Evolutionary conservation across 2,329 filamentous ascomycete species (phyloP).

Genomic region (Fusarium multiceps): DNA sequence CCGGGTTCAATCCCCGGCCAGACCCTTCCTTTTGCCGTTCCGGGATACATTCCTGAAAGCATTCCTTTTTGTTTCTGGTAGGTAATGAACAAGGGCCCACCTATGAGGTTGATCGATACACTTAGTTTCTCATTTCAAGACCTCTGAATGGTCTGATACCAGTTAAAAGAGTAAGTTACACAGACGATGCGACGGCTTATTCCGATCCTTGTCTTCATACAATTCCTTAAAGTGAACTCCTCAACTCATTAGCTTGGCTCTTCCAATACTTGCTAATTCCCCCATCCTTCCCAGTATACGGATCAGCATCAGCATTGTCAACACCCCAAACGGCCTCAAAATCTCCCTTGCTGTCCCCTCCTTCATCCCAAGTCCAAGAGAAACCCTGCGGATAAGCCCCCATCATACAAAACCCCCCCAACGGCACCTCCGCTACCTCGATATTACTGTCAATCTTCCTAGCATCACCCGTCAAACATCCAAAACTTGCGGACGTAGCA

Average conservation of each 20-base stretch:
- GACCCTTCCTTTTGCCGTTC: slow-evolving; percentile 46
- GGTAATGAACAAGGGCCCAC: too few relatives aligned
- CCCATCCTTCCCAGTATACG: not conserved
- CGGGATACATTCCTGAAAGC: too few relatives aligned
- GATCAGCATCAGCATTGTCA: slow-evolving; percentile 1
- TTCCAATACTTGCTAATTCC: slow-evolving; percentile 13
- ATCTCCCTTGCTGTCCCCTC: slow-evolving; percentile 3
- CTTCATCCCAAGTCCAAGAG: slow-evolving; percentile 24
- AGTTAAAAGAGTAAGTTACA: too few relatives aligned
- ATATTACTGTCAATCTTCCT: slow-evolving; percentile 1
- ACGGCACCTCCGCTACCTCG: not conserved
- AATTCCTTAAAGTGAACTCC: fast-evolving
- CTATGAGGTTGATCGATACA: too few relatives aligned
- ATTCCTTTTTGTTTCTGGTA: too few relatives aligned
- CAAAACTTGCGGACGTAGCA: not conserved
- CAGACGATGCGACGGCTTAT: too few relatives aligned
- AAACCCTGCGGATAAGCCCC: slow-evolving; percentile 10
- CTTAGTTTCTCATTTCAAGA: too few relatives aligned
- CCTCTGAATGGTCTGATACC: too few relatives aligned
- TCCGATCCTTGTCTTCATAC: not conserved
- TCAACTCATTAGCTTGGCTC: fast-evolving
- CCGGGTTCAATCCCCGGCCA: slow-evolving; percentile 61
- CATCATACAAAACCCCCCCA: slow-evolving; percentile 24
- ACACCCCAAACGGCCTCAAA: slow-evolving; percentile 7
- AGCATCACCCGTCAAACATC: slow-evolving; percentile 16